These are phyloP conservation scores for Davidsoniella australis DNA, from an alignment of 2,329 filamentous ascomycete species.

Conservation along the genomic window DNA sequence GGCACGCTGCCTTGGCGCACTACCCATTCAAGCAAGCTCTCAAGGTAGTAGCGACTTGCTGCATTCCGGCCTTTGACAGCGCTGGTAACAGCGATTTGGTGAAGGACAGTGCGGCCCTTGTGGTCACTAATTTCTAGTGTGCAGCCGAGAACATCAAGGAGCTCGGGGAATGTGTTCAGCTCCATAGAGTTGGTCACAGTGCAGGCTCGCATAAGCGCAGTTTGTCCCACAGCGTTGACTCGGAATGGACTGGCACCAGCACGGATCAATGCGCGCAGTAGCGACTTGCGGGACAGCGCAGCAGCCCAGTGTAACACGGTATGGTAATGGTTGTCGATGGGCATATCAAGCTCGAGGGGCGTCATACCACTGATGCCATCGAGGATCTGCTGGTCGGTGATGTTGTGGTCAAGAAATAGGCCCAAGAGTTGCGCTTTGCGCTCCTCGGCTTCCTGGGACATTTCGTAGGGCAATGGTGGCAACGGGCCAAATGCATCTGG, in stretches of 20 bases:
- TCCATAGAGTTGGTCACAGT: conserved; percentile 90
- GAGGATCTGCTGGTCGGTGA: conserved; percentile 55
- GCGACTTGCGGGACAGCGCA: conserved; percentile 68
- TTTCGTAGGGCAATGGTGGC: conserved; percentile 44
- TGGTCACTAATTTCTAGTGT: conserved; percentile 84
- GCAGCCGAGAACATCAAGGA: conserved; percentile 73
- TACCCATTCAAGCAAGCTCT: conserved; percentile 85
- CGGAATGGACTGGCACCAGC: conserved; percentile 77
- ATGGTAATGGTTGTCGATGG: conserved; percentile 75
- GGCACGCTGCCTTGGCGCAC: conserved; percentile 63
- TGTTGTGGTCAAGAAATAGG: conserved; percentile 59
- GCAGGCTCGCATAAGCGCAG: conserved; percentile 81
- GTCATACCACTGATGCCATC: conserved; percentile 61
- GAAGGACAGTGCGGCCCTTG: conserved; percentile 78
- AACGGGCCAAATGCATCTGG: conserved; percentile 40
- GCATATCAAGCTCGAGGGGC: conserved; percentile 72
- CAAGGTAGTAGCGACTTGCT: conserved; percentile 88
- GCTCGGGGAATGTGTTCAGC: conserved; percentile 72
- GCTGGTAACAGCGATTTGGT: conserved; percentile 91
- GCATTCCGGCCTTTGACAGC: conserved; percentile 85
- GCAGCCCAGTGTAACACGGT: conserved; percentile 94
- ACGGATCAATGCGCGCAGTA: conserved; percentile 65
- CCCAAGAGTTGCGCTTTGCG: conserved; percentile 71
- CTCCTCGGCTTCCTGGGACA: conserved; percentile 50
- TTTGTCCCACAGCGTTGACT: conserved; percentile 80